phyloP scores from a whole-genome alignment of 495 filamentous ascomycete species.

The Aspergillus haitiensis region DNA sequence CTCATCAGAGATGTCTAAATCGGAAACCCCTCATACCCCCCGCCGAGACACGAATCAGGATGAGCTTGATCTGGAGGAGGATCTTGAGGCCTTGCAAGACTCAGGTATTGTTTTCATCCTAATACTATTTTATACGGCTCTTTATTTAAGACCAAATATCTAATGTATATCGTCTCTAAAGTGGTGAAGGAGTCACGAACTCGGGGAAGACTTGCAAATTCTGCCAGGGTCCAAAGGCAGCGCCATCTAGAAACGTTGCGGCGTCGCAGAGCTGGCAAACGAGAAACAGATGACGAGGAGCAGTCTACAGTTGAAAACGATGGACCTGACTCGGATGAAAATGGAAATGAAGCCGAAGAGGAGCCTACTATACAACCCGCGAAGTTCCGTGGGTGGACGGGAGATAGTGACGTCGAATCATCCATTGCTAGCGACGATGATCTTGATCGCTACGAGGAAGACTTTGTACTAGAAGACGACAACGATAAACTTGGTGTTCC shows the following conservation, averaged over 20 bases:
- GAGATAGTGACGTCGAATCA: conserved; percentile 40
- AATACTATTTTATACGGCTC: neutral
- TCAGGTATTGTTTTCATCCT: conserved; percentile 33
- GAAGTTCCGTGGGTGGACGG: conserved; percentile 13
- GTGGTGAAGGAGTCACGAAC: conserved; percentile 45
- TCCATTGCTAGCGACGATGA: conserved; percentile 39
- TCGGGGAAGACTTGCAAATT: conserved; percentile 39
- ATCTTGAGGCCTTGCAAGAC: conserved; percentile 47
- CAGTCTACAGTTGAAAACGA: conserved; percentile 31
- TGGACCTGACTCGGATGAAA: conserved; percentile 17
- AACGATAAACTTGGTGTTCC: conserved; percentile 64
- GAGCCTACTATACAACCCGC: conserved; percentile 18
- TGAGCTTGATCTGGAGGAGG: conserved; percentile 44
- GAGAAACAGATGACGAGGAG: conserved; percentile 25
- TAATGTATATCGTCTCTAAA: conserved; percentile 15
- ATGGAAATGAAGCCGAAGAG: conserved; percentile 27
- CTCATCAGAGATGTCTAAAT: conserved; percentile 27
- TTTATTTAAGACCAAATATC: neutral
- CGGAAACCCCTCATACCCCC: conserved; percentile 30
- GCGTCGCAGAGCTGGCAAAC: conserved; percentile 58
- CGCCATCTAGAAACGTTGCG: conserved; percentile 55
- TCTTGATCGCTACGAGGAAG: conserved; percentile 64
- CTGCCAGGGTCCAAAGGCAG: conserved; percentile 45
- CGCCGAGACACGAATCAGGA: conserved; percentile 30
- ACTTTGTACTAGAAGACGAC: conserved; percentile 70